Base-by-base conservation (phyloP, 495 filamentous ascomycete species). In the Aspergillus sclerotioniger region DNA sequence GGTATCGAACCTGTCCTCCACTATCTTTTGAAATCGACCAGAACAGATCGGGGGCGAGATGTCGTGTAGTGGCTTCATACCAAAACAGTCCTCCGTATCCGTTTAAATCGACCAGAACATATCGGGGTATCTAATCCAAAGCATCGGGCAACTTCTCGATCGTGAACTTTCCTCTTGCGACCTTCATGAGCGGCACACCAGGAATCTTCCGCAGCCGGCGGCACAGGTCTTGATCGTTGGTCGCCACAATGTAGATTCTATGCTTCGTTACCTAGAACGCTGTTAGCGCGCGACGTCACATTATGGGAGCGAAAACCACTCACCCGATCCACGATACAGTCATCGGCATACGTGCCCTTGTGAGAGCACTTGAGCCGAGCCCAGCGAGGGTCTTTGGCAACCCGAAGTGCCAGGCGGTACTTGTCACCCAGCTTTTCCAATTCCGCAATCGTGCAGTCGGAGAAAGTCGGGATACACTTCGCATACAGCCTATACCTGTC, bases 361-460 rank as follows among this genome's bases (percentile, higher is more conserved):
- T 97, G 93, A 64, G 90, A 88, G 68, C 93, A 98, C 61, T 84
- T 81, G 33, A 96, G 66, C 50, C 92, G 75, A 66, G 92, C 87
- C 77, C 90, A 97, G 53, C 94, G 74, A 65, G 95, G 90, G 67
- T 98, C 95, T 56, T 91, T 84, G n/a, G 95, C 94, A 50, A 96
- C 90, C 57, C 90, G 82, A 55, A 98, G 67, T 0, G 94, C 94
- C 55, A 98, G 86, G 12, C 93, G 77, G 76, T 96, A 98, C 67
- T 91, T 90, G 19, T 84, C 83, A 2, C 94, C 94, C 8, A 98
- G 80, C 67, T 96, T 96, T 67, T 98, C 92, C 54, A 98, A 75
- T 67, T 97, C 94, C 45, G 86, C 87, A 59, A 82, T 72, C 2
- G 76, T 74, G 58, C 78, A 82, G 49, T 77, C 74, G 0, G 80